Conservation (phyloP, 306 rosid genomes). For the Cyclanthera cordifolia region DNA sequence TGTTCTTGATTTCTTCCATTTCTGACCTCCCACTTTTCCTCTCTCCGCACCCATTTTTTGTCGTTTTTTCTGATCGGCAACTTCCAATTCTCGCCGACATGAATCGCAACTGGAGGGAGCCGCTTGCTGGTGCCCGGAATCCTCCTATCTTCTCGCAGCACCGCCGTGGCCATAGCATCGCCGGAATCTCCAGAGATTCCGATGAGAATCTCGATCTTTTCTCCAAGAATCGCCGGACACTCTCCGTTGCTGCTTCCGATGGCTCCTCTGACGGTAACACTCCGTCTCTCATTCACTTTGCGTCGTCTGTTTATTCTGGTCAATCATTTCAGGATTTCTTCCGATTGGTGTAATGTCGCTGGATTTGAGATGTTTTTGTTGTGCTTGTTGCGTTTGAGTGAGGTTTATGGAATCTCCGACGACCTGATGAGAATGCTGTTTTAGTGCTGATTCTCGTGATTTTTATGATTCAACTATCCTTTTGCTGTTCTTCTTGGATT, state of each 20-base stretch:
- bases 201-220: constrained; percentile 85
- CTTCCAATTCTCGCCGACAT: constrained; percentile 16
- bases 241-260: constrained; percentile 60
- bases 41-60: neutral
- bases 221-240: constrained; percentile 64
- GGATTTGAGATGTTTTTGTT: no score
- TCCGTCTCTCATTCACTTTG: neutral
- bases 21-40: neutral
- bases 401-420: no score
- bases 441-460: no score
- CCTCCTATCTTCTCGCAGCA: constrained; percentile 36
- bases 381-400: no score
- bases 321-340: neutral
- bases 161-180: constrained; percentile 50
- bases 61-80: neutral
- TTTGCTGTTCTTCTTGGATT: neutral
- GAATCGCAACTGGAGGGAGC: constrained; percentile 49
- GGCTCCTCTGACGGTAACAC: constrained; percentile 73
- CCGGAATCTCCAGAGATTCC: constrained; percentile 23
- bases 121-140: constrained; percentile 37
- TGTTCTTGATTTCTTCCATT: constrained; percentile 15
- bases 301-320: neutral
- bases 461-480: neutral
- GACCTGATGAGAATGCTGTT: no score
- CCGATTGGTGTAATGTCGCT: neutral